Evolutionary conservation across 2,329 filamentous ascomycete genomes (phyloP).

Genomic region (Ascochyta rabiei): DNA sequence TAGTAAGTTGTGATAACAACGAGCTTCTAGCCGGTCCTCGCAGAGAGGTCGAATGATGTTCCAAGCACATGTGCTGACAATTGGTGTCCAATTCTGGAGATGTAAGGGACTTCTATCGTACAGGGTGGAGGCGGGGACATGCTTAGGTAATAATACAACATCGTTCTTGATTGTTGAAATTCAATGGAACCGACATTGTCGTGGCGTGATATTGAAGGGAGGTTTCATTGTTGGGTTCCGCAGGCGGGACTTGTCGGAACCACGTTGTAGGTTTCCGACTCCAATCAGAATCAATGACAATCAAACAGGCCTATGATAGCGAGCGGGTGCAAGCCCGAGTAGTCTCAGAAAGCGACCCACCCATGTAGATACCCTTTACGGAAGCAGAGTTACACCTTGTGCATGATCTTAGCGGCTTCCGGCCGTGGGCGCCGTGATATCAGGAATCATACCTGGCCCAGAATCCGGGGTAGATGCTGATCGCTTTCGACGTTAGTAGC

Average conservation of each 20-base stretch:
- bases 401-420: background rate
- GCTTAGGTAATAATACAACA: too few relatives aligned
- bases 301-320: background rate
- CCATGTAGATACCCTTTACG: background rate
- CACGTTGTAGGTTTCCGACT: background rate
- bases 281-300: background rate
- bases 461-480: background rate
- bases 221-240: too few relatives aligned
- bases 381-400: background rate
- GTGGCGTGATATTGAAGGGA: too few relatives aligned
- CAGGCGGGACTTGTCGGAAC: background rate
- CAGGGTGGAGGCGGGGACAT: too few relatives aligned
- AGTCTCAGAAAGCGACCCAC: background rate
- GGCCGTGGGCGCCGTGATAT: constrained; percentile 3
- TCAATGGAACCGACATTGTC: too few relatives aligned
- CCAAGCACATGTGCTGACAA: too few relatives aligned
- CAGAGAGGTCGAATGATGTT: too few relatives aligned
- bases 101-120: too few relatives aligned
- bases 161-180: too few relatives aligned
- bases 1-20: too few relatives aligned
- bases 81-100: too few relatives aligned
- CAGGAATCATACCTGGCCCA: background rate
- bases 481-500: background rate
- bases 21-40: too few relatives aligned
- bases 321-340: background rate